These are phyloP conservation scores for Pyrenophora graminea DNA, from an alignment of 2,329 filamentous ascomycete species.

Conservation along the genomic window DNA sequence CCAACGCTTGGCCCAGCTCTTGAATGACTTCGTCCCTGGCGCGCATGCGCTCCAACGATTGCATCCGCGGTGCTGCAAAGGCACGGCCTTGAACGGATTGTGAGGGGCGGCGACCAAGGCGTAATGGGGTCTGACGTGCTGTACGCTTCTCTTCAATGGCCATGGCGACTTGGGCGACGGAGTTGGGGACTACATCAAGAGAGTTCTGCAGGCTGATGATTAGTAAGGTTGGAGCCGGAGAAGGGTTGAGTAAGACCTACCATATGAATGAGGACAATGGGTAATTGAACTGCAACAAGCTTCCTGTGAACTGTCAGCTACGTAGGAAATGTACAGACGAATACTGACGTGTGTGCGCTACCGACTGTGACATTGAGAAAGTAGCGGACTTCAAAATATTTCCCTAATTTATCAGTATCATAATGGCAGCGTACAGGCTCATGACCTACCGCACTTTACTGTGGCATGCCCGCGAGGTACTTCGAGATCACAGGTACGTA, in stretches of 20 bases:
- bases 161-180: constrained; percentile 59
- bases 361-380: constrained; percentile 58
- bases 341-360: constrained; percentile 48
- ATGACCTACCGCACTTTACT: constrained; percentile 52
- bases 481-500: constrained; percentile 56
- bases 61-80: constrained; percentile 57
- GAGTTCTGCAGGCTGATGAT: constrained; percentile 49
- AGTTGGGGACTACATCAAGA: constrained; percentile 60
- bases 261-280: constrained; percentile 62
- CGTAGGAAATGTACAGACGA: neutral
- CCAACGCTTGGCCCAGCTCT: constrained; percentile 48
- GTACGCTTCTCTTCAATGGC: constrained; percentile 58
- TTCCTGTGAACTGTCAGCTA: constrained; percentile 45
- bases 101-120: constrained; percentile 44
- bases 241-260: constrained; percentile 25
- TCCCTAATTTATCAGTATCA: constrained; percentile 42
- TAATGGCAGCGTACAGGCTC: neutral
- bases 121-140: constrained; percentile 32
- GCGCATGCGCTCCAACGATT: constrained; percentile 54
- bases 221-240: neutral
- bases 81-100: constrained; percentile 55
- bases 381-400: constrained; percentile 61
- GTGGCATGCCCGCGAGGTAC: constrained; percentile 57
- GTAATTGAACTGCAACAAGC: constrained; percentile 58
- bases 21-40: constrained; percentile 49